phyloP scores from a whole-genome alignment of 2,329 filamentous ascomycete genomes.

The Cytospora leucostoma region DNA sequence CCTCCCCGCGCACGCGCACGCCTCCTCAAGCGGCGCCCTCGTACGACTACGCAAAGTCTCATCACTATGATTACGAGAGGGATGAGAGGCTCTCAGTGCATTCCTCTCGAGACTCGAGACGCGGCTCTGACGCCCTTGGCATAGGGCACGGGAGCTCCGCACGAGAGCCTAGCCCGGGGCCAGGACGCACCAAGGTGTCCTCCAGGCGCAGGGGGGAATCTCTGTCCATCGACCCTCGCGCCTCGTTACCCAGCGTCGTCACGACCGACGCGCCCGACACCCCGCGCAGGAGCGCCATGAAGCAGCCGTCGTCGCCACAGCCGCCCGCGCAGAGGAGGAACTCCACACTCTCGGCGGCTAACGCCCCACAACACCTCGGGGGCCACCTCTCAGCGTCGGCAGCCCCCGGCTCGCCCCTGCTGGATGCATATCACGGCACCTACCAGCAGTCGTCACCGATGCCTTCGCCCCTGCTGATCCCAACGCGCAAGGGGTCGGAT shows the following conservation, averaged over 20 bases:
- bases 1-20: conserved; percentile 24
- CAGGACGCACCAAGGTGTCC: conserved; percentile 22
- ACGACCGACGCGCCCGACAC: conserved; percentile 43
- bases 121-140: conserved; percentile 23
- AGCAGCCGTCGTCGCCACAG: conserved; percentile 48
- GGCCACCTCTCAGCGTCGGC: conserved; percentile 44
- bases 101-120: conserved; percentile 32
- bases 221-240: conserved; percentile 41
- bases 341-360: conserved; percentile 53
- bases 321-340: conserved; percentile 52
- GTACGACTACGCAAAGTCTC: conserved; percentile 37
- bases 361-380: conserved; percentile 41
- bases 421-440: conserved; percentile 90
- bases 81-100: conserved; percentile 37
- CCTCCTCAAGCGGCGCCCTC: conserved; percentile 31
- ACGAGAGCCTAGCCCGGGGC: conserved; percentile 30
- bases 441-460: conserved; percentile 95
- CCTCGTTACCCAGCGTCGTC: conserved; percentile 43
- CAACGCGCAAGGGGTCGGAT: conserved; percentile 54
- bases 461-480: conserved; percentile 74
- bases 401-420: conserved; percentile 77
- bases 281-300: conserved; percentile 38
- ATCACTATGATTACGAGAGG: conserved; percentile 44
- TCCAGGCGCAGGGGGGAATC: conserved; percentile 35
- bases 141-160: conserved; percentile 27